Evolutionary conservation across 805 yeast species (phyloP), one percentile per base, ranked within the genome.

Genomic region (Cephaloascus albidus): DNA sequence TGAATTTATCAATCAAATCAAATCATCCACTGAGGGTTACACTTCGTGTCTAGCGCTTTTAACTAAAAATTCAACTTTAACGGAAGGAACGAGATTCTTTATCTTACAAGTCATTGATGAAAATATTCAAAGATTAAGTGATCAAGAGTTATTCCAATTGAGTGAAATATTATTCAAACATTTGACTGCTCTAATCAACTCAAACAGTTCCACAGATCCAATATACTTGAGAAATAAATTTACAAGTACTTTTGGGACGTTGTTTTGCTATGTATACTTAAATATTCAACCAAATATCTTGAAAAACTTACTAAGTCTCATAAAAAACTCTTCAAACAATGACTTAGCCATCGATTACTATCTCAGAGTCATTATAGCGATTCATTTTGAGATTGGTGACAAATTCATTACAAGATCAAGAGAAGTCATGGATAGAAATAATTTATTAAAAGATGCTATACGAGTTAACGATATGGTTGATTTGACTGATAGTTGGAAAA

Each of bases 371-470:
- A 63, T 88, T 43, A 58, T 78, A 34, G 75, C 83, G 23, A 77
- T 93, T 43, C 97, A 93, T 57, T 80, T 81, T 20, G 96, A 89
- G 60, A 87, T 93, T 48, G 98, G 95, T 27, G 98, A 93, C 57
- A 93, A 85, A 54, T 72, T 89, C 47, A 83, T 88, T 46, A 62
- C 78, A 26, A 75, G 95, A 50, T 76, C 82, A 16, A 76, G 76
- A 47, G 74, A 74, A 18, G 58, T 70, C 14, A 74, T 74, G 35
- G 80, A 78, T 36, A 74, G 85, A 50, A 85, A 84, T 57, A 81
- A 74, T 48, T 60, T 65, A 35, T 66, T 93, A 44, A 93, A 93
- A 54, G 99, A 93, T 58, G 68, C 75, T 19, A 81, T 93, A 48
- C 74, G 99, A 58, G 68, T 70, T 10, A 70, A 76, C 38, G 97